These are phyloP conservation scores for Fusarium circinatum DNA, from an alignment of 2,329 filamentous ascomycete species.

Conservation along the genomic window DNA sequence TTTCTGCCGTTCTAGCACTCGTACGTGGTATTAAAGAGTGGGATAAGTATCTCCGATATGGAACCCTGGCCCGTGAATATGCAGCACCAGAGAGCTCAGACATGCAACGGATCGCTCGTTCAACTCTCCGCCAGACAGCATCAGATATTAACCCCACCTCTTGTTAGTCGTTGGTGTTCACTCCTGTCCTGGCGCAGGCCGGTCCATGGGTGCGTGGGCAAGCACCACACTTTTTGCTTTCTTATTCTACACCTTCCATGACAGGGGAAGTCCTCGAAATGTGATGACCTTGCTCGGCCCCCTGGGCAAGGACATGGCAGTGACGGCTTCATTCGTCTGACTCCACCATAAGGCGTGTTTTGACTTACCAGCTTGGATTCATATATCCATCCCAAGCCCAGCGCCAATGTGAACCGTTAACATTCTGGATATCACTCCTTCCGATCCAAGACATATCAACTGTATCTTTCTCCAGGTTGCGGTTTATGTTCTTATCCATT, in stretches of 20 bases:
- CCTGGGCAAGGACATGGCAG: constrained; percentile 39
- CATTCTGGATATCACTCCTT: constrained; percentile 24
- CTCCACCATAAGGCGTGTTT: constrained; percentile 34
- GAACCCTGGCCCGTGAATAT: constrained; percentile 33
- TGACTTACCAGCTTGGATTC: constrained; percentile 30
- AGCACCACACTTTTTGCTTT: constrained; percentile 46
- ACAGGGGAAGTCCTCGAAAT: constrained; percentile 33
- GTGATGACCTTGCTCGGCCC: constrained; percentile 37
- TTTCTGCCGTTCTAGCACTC: neutral
- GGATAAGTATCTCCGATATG: constrained; percentile 29
- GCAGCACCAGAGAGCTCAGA: constrained; percentile 41
- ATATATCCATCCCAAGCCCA: constrained; percentile 43
- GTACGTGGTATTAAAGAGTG: neutral
- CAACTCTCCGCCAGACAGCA: constrained; percentile 32
- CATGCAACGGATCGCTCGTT: constrained; percentile 40
- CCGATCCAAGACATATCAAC: constrained; percentile 9
- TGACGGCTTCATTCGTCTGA: constrained; percentile 35
- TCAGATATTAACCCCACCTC: constrained; percentile 31
- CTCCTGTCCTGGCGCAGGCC: constrained; percentile 34
- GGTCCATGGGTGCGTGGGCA: constrained; percentile 36
- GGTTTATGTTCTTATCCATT: constrained; percentile 23
- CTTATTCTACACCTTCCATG: constrained; percentile 50
- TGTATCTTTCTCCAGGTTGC: neutral
- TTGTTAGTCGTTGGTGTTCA: constrained; percentile 38
- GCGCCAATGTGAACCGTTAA: constrained; percentile 14